phyloP scores from a whole-genome alignment of 2,329 filamentous ascomycete genomes.

The Alternaria brassicicola region DNA sequence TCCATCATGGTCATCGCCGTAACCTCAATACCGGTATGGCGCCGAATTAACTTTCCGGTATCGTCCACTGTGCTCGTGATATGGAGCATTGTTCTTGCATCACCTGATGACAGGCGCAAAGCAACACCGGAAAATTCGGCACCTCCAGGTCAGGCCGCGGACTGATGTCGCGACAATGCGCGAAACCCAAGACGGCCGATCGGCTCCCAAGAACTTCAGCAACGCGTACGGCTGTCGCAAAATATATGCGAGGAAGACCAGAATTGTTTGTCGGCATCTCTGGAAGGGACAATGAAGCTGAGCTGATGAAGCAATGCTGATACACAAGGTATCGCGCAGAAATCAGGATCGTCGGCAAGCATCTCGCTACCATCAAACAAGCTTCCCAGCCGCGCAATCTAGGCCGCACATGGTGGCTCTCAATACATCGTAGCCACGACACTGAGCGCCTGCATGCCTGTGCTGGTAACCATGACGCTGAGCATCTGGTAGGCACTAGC shows the following conservation, averaged over 20 bases:
- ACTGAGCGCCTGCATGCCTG: conserved; percentile 7
- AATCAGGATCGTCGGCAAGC: neutral
- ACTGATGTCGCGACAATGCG: neutral
- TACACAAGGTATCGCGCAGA: neutral
- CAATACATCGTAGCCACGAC: conserved; percentile 18
- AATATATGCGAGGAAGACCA: neutral
- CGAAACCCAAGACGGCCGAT: conserved; percentile 15
- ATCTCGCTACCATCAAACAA: conserved; percentile 10
- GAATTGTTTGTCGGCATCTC: neutral
- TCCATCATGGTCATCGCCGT: neutral
- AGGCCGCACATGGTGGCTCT: conserved; percentile 3
- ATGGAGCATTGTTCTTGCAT: neutral
- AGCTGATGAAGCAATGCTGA: neutral
- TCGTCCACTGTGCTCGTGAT: neutral
- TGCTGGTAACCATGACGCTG: conserved; percentile 10
- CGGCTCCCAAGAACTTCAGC: conserved; percentile 11
- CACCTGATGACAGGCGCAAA: neutral
- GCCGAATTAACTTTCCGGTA: neutral
- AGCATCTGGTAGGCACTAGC: neutral
- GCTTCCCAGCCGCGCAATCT: conserved; percentile 13
- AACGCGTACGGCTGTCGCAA: neutral
- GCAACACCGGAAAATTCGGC: conserved; percentile 1
- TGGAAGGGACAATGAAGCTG: neutral
- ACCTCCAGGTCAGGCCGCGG: neutral
- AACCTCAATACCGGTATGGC: neutral